Conservation (phyloP, 805 yeast genomes). For the Saturnispora sanitii region DNA sequence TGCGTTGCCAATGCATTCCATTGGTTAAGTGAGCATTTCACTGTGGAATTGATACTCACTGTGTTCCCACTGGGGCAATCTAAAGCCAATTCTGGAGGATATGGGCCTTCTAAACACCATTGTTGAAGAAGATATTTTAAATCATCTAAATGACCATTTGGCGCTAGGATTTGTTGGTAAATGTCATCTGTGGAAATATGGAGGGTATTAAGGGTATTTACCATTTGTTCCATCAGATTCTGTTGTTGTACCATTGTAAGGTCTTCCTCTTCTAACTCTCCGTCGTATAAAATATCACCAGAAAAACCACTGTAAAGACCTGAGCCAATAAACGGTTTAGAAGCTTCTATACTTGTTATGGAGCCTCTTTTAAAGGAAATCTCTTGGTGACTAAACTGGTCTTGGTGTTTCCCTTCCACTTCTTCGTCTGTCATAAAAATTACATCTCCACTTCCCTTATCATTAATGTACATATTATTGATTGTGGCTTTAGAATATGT, state of each 20-base stretch:
- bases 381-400: conserved; percentile 6
- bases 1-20: conserved; percentile 2
- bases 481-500: not conserved
- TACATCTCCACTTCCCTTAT: not conserved
- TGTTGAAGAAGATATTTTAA: conserved; percentile 5
- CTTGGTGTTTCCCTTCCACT: not conserved
- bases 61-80: not conserved
- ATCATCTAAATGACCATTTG: conserved; percentile 5
- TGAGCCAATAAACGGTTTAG: conserved; percentile 4
- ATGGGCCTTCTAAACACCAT: conserved; percentile 14
- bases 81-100: not conserved
- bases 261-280: not conserved
- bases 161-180: not conserved
- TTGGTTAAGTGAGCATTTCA: not conserved
- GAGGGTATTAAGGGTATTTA: conserved; percentile 9
- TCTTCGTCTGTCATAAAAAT: not conserved
- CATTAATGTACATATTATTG: not conserved
- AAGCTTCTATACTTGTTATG: not conserved
- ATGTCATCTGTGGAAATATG: conserved; percentile 1
- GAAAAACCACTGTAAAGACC: conserved; percentile 8
- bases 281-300: not conserved
- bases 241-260: not conserved
- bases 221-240: conserved; percentile 4
- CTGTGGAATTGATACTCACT: not conserved
- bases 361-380: not conserved